Conservation (phyloP, 2,329 filamentous ascomycete genomes). For the Colletotrichum camelliae region DNA sequence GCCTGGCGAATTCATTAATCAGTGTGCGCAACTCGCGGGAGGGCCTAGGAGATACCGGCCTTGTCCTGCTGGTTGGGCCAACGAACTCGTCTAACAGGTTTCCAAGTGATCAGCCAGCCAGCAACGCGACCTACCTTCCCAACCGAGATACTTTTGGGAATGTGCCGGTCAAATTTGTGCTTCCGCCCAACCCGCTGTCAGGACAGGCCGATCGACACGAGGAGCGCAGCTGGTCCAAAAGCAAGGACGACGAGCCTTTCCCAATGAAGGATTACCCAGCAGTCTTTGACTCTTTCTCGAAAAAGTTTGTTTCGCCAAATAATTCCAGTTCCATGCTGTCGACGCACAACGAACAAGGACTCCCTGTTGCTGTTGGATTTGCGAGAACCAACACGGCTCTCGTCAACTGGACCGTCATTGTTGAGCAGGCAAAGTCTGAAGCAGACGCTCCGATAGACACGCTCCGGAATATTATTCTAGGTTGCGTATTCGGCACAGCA, state of each 20-base stretch:
- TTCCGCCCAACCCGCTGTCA: slow-evolving; percentile 54
- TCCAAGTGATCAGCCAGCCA: slow-evolving; percentile 43
- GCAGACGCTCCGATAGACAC: slow-evolving; percentile 77
- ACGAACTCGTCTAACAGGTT: slow-evolving; percentile 70
- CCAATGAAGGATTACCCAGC: slow-evolving; percentile 66
- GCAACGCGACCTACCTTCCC: slow-evolving; percentile 50
- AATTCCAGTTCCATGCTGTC: slow-evolving; percentile 73
- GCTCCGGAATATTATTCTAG: slow-evolving; percentile 80
- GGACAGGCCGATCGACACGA: slow-evolving; percentile 54
- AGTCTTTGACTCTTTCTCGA: slow-evolving; percentile 63
- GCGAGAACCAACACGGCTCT: slow-evolving; percentile 71
- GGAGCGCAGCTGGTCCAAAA: slow-evolving; percentile 45
- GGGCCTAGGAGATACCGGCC: slow-evolving; percentile 73
- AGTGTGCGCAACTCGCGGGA: slow-evolving; percentile 67
- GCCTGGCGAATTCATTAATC: slow-evolving; percentile 70
- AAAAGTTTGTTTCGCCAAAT: slow-evolving; percentile 56
- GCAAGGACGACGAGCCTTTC: slow-evolving; percentile 56
- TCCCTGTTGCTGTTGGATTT: slow-evolving; percentile 79
- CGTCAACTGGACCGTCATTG: slow-evolving; percentile 82
- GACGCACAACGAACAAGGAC: slow-evolving; percentile 74
- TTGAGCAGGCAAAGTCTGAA: slow-evolving; percentile 78
- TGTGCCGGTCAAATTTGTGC: slow-evolving; percentile 61
- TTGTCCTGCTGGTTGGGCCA: slow-evolving; percentile 75
- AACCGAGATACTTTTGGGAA: slow-evolving; percentile 42
- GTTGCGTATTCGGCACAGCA: slow-evolving; percentile 83